Base-by-base conservation (phyloP, 2,329 filamentous ascomycete species). In the Tricladium varicosporioides region DNA sequence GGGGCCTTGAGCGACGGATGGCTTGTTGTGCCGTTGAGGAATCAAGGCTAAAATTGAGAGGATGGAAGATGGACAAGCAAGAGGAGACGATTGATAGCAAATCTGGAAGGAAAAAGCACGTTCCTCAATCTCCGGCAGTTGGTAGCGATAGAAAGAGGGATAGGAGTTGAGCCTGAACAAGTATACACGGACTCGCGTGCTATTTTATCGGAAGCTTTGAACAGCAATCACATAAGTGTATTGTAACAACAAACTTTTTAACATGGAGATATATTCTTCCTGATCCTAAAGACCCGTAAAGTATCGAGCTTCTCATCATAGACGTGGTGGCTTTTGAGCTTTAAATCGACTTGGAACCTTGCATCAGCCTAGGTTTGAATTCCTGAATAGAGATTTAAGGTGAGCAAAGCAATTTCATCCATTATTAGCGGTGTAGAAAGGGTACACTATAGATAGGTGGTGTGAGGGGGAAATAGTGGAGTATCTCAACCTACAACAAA, bases 361-460 rank as follows among this genome's bases (percentile, higher is more conserved):
- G 15, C 32, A 49, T 9, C 15, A 42, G 19, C 11, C 22, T 13
- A 15, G 42, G 55, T 53, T 53, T 45, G 54, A 52, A 47, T 57
- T 54, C 53, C 53, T 15, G n/a, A 44, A 13, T 57, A 61, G 60
- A 58, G 58, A 60, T 51, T 43, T 36, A 43, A 45, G 57, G 63
- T 65, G 60, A 58, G 58, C 42, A 58, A 53, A 46, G 51, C 49
- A 42, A 16, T 45, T 55, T 22, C 54, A 48, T 40, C 48, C 51
- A 60, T 48, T 51, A 47, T 54, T 61, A 57, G 60, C 61, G 61
- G 61, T 65, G 60, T 59, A 53, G 59, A 47, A 57, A 56, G 45
- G 56, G 52, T 27, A 48, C 55, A 56, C 60, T 53, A 61, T 58
- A 51, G 57, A 55, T 45, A 43, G 31, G 15, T 13, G 18, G 19